Evolutionary conservation across 257 asterid species (phyloP).

Genomic region (Haberlea rhodopensis): DNA sequence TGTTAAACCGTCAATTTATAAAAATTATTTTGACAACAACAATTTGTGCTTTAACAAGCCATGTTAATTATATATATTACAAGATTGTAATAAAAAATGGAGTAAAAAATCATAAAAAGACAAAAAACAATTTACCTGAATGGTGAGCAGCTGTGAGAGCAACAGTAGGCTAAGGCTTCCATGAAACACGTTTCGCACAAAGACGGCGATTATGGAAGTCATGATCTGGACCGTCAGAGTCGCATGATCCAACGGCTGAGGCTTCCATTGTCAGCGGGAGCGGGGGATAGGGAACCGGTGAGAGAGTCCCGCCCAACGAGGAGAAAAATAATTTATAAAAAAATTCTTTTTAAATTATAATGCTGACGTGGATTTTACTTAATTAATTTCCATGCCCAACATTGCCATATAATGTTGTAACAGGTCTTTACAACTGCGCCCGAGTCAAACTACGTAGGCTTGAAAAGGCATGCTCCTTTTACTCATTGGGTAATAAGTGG

Average conservation of each 20-base stretch:
- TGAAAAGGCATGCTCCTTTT: conserved; percentile 6
- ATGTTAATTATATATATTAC: too few relatives aligned
- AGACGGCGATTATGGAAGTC: conserved; percentile 38
- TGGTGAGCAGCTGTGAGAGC: conserved; percentile 28
- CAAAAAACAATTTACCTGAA: conserved; percentile 4
- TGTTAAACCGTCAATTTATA: too few relatives aligned
- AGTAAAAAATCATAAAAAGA: too few relatives aligned
- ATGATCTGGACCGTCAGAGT: conserved; percentile 13
- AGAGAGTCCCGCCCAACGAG: conserved; percentile 32
- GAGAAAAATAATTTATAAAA: conserved; percentile 5
- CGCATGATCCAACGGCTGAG: conserved; percentile 22
- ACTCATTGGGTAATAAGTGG: neutral
- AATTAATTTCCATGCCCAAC: too few relatives aligned
- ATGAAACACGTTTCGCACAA: conserved; percentile 34
- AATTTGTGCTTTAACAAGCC: too few relatives aligned
- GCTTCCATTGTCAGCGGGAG: conserved; percentile 34
- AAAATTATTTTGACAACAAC: too few relatives aligned
- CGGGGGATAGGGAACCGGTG: conserved; percentile 38
- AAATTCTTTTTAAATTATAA: neutral
- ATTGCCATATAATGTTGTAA: conserved; percentile 22
- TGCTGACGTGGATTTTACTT: conserved; percentile 25
- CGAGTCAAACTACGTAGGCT: conserved; percentile 30
- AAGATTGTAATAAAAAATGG: too few relatives aligned
- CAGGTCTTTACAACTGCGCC: conserved; percentile 26
- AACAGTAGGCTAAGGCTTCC: conserved; percentile 37